phyloP scores from a whole-genome alignment of 2,329 filamentous ascomycete species.

The Gyromitra esculenta region DNA sequence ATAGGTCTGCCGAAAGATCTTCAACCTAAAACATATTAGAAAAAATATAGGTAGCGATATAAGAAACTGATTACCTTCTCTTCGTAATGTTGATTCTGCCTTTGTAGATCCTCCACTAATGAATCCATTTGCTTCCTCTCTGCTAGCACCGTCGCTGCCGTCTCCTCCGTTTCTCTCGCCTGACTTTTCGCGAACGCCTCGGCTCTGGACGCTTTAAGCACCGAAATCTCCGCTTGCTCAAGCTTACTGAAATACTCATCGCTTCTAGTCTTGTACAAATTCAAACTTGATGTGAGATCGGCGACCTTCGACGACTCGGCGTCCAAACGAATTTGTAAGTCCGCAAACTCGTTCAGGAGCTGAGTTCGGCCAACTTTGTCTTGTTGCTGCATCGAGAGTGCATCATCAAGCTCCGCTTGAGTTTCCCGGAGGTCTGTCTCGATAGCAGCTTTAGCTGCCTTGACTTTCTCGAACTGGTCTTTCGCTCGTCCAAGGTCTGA shows the following conservation, averaged over 20 bases:
- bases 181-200: constrained; percentile 94
- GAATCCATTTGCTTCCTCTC: constrained; percentile 91
- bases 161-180: constrained; percentile 89
- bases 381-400: constrained; percentile 80
- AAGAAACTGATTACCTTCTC: constrained; percentile 67
- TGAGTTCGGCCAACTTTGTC: constrained; percentile 88
- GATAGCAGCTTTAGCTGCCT: constrained; percentile 78
- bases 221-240: constrained; percentile 94
- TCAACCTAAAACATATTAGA: constrained; percentile 67
- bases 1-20: constrained; percentile 88
- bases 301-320: constrained; percentile 84
- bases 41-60: neutral
- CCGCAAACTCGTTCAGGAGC: constrained; percentile 88
- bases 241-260: constrained; percentile 98
- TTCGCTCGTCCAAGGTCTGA: constrained; percentile 88
- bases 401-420: constrained; percentile 82
- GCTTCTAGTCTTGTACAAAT: constrained; percentile 87
- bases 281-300: constrained; percentile 84
- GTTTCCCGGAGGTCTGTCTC: constrained; percentile 89
- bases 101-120: constrained; percentile 86
- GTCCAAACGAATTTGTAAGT: constrained; percentile 91
- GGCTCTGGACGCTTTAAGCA: constrained; percentile 88
- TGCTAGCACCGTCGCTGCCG: constrained; percentile 86
- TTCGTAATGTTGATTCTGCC: constrained; percentile 87
- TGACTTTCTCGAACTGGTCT: constrained; percentile 83